Evolutionary conservation across 2,329 filamentous ascomycete genomes (phyloP).

Genomic region (Curvularia spicifera): DNA sequence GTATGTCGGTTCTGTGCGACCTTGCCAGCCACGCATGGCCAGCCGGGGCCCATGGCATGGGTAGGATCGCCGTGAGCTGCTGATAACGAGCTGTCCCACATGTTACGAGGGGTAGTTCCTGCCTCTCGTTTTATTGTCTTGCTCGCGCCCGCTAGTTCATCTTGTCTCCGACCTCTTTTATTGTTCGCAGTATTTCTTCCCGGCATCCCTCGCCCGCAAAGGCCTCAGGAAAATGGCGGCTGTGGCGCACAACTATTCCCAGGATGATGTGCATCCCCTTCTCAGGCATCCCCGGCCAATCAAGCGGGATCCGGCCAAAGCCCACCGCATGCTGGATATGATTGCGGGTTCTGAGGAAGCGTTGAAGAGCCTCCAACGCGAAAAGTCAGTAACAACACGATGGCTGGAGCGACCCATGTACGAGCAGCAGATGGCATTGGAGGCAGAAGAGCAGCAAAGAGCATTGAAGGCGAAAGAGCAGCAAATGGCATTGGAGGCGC

Average conservation of each 20-base stretch:
- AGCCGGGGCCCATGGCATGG: slow-evolving; percentile 22
- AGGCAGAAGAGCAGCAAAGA: slow-evolving; percentile 26
- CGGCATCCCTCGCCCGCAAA: slow-evolving; percentile 13
- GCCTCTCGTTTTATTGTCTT: slow-evolving; percentile 27
- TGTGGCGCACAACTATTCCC: slow-evolving; percentile 29
- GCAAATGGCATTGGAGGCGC: slow-evolving; percentile 6
- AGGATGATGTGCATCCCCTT: slow-evolving; percentile 32
- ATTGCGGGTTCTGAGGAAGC: slow-evolving; percentile 34
- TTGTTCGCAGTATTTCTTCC: slow-evolving; percentile 15
- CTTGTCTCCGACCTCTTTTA: slow-evolving; percentile 14
- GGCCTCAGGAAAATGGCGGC: slow-evolving; percentile 19
- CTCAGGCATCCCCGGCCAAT: slow-evolving; percentile 36
- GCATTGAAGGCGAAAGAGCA: no score
- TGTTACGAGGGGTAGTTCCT: slow-evolving; percentile 25
- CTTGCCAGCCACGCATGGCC: slow-evolving; percentile 28
- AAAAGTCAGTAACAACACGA: slow-evolving; percentile 36
- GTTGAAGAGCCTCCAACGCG: slow-evolving; percentile 24
- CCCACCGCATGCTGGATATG: slow-evolving; percentile 35
- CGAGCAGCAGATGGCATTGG: slow-evolving; percentile 26
- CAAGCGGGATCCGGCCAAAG: slow-evolving; percentile 36
- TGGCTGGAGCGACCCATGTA: slow-evolving; percentile 38
- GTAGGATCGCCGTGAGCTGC: slow-evolving; percentile 27
- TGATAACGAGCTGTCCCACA: slow-evolving; percentile 35
- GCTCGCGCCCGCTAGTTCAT: slow-evolving; percentile 20
- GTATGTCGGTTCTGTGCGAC: slow-evolving; percentile 27